Percentiles rank a stretch among this genome's conserved stretches.
Conservation (phyloP, 2,329 filamentous ascomycete genomes). For the Diaporthe nobilis region DNA sequence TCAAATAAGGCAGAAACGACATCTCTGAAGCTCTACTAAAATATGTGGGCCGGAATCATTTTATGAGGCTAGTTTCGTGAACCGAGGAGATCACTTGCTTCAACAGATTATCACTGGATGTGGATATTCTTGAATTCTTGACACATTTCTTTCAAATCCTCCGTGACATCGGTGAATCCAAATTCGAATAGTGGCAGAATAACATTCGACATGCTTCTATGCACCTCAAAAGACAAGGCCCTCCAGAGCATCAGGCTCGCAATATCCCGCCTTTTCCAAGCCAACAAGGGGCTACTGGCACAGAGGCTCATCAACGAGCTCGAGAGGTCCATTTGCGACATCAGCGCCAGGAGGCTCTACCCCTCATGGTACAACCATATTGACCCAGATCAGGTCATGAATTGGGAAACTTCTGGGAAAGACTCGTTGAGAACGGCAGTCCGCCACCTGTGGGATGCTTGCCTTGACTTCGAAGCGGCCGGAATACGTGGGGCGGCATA, state of each 20-base stretch:
- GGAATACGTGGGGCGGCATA: not conserved
- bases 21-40: not conserved
- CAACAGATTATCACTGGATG: not conserved
- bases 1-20: not conserved
- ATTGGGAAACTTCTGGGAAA: not conserved
- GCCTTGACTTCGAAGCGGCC: conserved; percentile 8
- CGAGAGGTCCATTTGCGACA: not conserved
- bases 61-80: not conserved
- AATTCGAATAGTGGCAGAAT: too few species aligned
- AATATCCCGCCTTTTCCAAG: not conserved
- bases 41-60: not conserved
- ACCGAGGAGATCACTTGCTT: not conserved
- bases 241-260: conserved; percentile 11
- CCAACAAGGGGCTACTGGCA: conserved; percentile 7
- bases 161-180: too few species aligned
- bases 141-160: not conserved
- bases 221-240: not conserved
- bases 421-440: not conserved
- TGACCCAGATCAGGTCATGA: not conserved
- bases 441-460: not conserved
- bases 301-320: conserved; percentile 1
- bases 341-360: not conserved
- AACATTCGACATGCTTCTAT: not conserved
- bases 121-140: not conserved
- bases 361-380: not conserved